Base-by-base conservation (phyloP, 129 eudicot genomes). In the Mikania micrantha region DNA sequence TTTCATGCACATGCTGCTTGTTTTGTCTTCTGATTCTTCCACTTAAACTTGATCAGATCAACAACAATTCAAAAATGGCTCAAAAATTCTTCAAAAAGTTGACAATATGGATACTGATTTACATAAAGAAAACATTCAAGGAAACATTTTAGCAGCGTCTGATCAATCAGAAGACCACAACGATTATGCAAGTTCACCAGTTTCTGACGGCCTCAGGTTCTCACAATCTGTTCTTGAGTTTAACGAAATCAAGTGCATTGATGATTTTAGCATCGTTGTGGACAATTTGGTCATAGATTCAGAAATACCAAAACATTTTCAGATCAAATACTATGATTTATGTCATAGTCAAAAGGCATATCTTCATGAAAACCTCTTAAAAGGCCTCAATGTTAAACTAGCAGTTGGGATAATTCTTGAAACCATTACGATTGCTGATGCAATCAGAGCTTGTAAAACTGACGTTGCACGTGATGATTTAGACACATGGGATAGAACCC, bases 351-450 rank as follows among this genome's bases (percentile, higher is more conserved):
- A 88, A 63, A 70, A 66, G 3, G 25, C 72, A n/a, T 88, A 74
- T 74, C 86, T 91, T 29, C 96, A 91, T 17, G 85, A 83, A 15
- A 41, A 70, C 66, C 79, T 87, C 9, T 67, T 83, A 38, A 48
- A 60, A 36, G 95, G 86, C 42, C 78, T 85, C 2, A 91, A 88
- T 82, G 72, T 74, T 8, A 84, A 80, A 48, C 54, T 91, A 50
- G 83, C 77, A 17, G 90, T 72, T 12, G 95, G 89, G 21, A 67
- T 87, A 13, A 85, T 87, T 40, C 73, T 73, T 36, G 97, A 90
- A 78, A 83, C 92, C 4, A 60, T 81, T 16, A 80, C 81, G 60
- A 85, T 90, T 4, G 80, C 92, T 9, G 91, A 90, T 54, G 97
- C 87, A 7, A 79, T 87, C 4, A 87, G 73, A 77, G 75, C 84